A percentile compares a stretch with the other conserved stretches of the same genome.
Conservation (phyloP, 2,329 filamentous ascomycete genomes). For the Colletotrichum spaethianum region DNA sequence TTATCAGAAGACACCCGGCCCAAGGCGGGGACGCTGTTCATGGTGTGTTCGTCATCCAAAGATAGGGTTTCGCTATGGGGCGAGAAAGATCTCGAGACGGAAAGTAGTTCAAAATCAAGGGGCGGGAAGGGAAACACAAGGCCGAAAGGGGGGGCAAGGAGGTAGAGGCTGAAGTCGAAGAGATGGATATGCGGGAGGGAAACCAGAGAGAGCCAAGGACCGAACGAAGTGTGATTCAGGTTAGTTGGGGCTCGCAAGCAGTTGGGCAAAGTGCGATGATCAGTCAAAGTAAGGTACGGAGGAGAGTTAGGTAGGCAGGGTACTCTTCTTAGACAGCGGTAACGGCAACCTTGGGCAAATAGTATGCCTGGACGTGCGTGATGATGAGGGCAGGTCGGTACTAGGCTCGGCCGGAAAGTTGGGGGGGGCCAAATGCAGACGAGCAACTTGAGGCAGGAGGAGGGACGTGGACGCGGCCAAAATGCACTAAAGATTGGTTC, state of each 20-base stretch:
- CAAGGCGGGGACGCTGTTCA: slow-evolving; percentile 53
- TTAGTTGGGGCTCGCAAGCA: slow-evolving; percentile 4
- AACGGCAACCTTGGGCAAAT: slow-evolving; percentile 20
- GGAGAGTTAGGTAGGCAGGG: neutral
- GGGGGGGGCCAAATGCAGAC: slow-evolving; percentile 13
- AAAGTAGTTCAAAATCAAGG: neutral
- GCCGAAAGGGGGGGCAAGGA: slow-evolving; percentile 9
- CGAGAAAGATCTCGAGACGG: neutral
- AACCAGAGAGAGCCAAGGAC: slow-evolving; percentile 16
- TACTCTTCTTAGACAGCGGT: neutral
- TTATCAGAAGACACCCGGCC: slow-evolving; percentile 54
- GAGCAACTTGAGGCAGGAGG: slow-evolving; percentile 12
- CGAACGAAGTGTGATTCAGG: neutral
- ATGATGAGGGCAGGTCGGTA: slow-evolving; percentile 27
- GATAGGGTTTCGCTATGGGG: slow-evolving; percentile 16
- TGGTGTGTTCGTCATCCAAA: slow-evolving; percentile 45
- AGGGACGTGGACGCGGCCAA: slow-evolving; percentile 7
- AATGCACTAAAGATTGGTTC: slow-evolving; percentile 31
- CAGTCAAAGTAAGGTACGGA: neutral
- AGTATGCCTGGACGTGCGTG: slow-evolving; percentile 6
- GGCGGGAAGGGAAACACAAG: neutral
- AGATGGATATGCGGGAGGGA: slow-evolving; percentile 4
- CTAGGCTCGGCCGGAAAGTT: slow-evolving; percentile 6
- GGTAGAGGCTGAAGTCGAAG: neutral
- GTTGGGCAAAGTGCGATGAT: neutral